phyloP scores from a whole-genome alignment of 2,329 filamentous ascomycete genomes.

The Talaromyces sp. region DNA sequence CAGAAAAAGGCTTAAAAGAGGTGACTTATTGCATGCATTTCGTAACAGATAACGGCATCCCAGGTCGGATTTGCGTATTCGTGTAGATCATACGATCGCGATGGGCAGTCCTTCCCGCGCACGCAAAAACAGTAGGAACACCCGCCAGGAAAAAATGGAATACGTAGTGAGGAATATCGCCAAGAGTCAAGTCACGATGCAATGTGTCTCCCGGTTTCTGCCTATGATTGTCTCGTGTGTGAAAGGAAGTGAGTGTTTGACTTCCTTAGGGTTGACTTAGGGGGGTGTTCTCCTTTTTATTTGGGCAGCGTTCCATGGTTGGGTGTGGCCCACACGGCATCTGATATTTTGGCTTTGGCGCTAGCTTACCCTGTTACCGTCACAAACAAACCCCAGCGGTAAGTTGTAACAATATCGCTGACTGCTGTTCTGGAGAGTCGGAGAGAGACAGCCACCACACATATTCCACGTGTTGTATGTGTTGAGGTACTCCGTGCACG shows the following conservation, averaged over 20 bases:
- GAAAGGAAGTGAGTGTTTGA: background rate
- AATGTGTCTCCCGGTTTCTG: background rate
- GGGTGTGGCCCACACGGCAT: slow-evolving; percentile 10
- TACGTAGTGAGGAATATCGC: background rate
- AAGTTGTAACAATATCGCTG: background rate
- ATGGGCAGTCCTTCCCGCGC: background rate
- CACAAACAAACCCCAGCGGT: background rate
- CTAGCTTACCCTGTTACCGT: slow-evolving; percentile 9
- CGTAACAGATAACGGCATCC: slow-evolving; percentile 12
- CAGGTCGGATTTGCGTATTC: slow-evolving; percentile 4
- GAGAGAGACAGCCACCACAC: background rate
- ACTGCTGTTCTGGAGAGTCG: background rate
- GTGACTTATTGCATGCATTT: background rate
- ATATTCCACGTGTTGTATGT: background rate
- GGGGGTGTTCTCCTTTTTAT: background rate
- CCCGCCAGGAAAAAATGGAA: background rate
- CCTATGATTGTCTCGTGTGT: background rate
- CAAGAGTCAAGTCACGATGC: slow-evolving; percentile 5
- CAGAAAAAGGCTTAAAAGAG: background rate
- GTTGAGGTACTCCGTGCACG: background rate
- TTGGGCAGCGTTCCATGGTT: background rate
- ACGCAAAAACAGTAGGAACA: background rate
- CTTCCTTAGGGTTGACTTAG: background rate
- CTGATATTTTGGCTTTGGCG: slow-evolving; percentile 11
- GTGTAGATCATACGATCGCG: background rate